These are phyloP conservation scores for Metschnikowia cubensis DNA, from an alignment of 805 yeast genomes.

Conservation along the genomic window DNA sequence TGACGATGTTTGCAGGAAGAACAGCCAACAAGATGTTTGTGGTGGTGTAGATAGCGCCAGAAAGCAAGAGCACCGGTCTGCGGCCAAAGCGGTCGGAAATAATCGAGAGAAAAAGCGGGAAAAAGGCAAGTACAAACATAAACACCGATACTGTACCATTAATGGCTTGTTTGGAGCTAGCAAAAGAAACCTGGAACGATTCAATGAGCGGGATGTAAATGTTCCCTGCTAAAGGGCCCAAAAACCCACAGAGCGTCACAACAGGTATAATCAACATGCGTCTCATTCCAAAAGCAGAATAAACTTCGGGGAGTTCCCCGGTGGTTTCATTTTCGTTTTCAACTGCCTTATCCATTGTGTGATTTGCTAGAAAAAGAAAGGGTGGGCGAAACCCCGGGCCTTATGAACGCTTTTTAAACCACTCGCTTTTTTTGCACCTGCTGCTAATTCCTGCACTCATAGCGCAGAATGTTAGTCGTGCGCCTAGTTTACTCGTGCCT, in stretches of 20 bases:
- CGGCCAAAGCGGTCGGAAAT: constrained; percentile 53
- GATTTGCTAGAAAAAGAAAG: neutral
- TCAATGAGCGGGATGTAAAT: constrained; percentile 55
- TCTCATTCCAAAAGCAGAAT: constrained; percentile 8
- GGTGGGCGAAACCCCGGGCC: neutral
- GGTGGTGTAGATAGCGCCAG: constrained; percentile 24
- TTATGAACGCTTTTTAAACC: neutral
- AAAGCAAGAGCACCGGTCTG: constrained; percentile 25
- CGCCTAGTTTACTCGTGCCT: neutral
- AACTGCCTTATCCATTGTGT: neutral
- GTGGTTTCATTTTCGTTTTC: neutral
- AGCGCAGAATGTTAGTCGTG: neutral
- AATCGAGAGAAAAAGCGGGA: constrained; percentile 55
- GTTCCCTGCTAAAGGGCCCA: constrained; percentile 57
- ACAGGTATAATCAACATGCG: constrained; percentile 31
- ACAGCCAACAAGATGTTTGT: constrained; percentile 29
- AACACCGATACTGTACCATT: constrained; percentile 57
- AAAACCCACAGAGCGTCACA: constrained; percentile 47
- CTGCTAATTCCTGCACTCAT: neutral
- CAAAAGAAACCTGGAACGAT: constrained; percentile 37
- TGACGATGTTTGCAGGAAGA: constrained; percentile 28
- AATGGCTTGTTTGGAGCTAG: constrained; percentile 39
- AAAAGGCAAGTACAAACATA: constrained; percentile 53
- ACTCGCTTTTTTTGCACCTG: neutral
- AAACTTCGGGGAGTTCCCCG: neutral